These are phyloP conservation scores for Dothiorella sarmentorum DNA, from an alignment of 2,329 filamentous ascomycete genomes.

Conservation along the genomic window DNA sequence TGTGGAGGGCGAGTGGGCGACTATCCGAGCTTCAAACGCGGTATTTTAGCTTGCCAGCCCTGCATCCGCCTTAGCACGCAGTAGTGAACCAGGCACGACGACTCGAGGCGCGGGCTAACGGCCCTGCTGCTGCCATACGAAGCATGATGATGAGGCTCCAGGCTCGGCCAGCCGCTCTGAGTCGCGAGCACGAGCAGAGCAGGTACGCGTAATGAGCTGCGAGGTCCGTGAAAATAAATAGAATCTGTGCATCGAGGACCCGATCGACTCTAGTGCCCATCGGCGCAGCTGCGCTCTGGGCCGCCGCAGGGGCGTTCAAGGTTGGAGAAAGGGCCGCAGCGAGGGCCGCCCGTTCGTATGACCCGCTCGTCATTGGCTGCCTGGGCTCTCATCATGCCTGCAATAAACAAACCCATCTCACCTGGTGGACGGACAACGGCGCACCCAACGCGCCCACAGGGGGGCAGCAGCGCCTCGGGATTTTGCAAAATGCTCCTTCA, in stretches of 20 bases:
- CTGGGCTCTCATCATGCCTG: neutral
- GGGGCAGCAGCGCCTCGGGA: neutral
- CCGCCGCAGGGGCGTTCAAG: slow-evolving; percentile 1
- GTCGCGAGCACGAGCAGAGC: neutral
- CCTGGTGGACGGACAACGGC: slow-evolving; percentile 9
- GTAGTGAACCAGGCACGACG: neutral
- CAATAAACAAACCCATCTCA: slow-evolving; percentile 11
- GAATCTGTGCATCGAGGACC: slow-evolving; percentile 14
- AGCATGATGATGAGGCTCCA: slow-evolving; percentile 1
- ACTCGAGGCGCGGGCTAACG: neutral
- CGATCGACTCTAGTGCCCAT: slow-evolving; percentile 8
- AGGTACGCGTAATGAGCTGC: slow-evolving; percentile 15
- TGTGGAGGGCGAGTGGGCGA: slow-evolving; percentile 10
- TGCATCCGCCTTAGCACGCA: slow-evolving; percentile 1
- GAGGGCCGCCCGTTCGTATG: neutral
- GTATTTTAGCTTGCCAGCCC: slow-evolving; percentile 12
- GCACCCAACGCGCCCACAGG: slow-evolving; percentile 7
- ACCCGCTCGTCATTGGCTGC: slow-evolving; percentile 2
- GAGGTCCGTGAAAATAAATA: slow-evolving; percentile 13
- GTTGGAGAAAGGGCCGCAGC: neutral
- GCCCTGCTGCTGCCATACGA: too few relatives aligned
- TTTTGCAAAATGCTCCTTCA: neutral
- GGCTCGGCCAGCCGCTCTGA: neutral
- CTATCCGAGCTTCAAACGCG: slow-evolving; percentile 8
- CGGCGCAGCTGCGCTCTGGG: neutral